These are phyloP conservation scores for Parafenestella ontariensis DNA, from an alignment of 2,329 filamentous ascomycete genomes.

Conservation along the genomic window DNA sequence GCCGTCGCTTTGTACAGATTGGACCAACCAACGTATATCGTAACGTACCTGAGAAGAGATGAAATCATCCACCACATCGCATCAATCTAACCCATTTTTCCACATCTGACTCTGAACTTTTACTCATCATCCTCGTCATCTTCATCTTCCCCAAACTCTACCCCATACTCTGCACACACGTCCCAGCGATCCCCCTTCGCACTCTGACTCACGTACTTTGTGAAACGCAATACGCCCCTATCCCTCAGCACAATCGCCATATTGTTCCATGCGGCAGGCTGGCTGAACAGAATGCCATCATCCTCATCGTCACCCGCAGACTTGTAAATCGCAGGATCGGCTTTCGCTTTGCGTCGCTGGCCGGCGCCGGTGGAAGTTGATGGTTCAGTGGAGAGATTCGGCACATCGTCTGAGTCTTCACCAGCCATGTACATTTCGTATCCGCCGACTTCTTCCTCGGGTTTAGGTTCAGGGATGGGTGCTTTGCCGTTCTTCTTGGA, in stretches of 20 bases:
- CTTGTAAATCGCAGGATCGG: slow-evolving; percentile 83
- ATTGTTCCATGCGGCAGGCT: slow-evolving; percentile 82
- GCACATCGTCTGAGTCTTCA: slow-evolving; percentile 70
- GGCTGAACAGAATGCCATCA: slow-evolving; percentile 73
- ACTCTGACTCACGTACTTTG: slow-evolving; percentile 88
- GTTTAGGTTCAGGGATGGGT: slow-evolving; percentile 20
- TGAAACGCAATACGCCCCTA: slow-evolving; percentile 84
- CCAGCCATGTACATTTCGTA: slow-evolving; percentile 95
- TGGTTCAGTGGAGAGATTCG: slow-evolving; percentile 43
- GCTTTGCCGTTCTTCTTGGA: slow-evolving; percentile 39
- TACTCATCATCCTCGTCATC: slow-evolving; percentile 44
- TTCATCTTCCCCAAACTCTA: slow-evolving; percentile 64
- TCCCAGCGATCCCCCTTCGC: slow-evolving; percentile 95
- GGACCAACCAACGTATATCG: neutral
- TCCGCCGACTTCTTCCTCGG: slow-evolving; percentile 70
- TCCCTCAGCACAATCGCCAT: slow-evolving; percentile 90
- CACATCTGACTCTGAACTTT: neutral
- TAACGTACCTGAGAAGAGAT: neutral
- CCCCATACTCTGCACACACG: slow-evolving; percentile 78
- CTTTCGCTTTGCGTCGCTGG: slow-evolving; percentile 52
- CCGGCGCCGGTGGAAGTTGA: slow-evolving; percentile 56
- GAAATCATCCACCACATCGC: neutral
- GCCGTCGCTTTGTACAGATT: neutral
- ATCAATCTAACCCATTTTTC: too few relatives aligned
- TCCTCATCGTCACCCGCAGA: slow-evolving; percentile 70